Conservation (phyloP, 495 filamentous ascomycete species). For the Cercophora samala region DNA sequence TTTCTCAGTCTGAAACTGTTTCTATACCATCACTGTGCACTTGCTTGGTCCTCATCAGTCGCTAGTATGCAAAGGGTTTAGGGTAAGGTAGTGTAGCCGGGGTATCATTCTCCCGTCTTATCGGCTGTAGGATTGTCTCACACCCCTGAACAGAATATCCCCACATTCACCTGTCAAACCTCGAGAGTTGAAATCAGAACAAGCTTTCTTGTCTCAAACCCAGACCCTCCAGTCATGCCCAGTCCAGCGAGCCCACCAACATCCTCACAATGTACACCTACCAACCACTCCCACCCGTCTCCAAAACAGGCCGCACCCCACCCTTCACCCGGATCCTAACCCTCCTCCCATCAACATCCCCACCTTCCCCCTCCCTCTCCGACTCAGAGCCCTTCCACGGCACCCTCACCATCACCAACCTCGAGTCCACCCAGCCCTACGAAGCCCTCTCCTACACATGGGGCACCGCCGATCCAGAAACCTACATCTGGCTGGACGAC, state of each 20-base stretch:
- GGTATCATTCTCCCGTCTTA: too few relatives aligned
- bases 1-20: too few relatives aligned
- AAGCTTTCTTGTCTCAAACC: not conserved
- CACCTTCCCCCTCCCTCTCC: not conserved
- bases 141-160: too few relatives aligned
- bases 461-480: not conserved
- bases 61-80: too few relatives aligned
- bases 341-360: not conserved
- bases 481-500: not conserved
- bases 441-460: not conserved
- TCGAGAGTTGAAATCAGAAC: too few relatives aligned
- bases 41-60: too few relatives aligned
- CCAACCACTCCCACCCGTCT: not conserved
- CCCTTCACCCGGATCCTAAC: not conserved
- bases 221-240: too few relatives aligned
- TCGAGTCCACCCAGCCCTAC: not conserved
- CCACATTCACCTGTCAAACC: too few relatives aligned
- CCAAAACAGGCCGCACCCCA: not conserved
- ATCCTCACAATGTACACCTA: not conserved
- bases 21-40: too few relatives aligned
- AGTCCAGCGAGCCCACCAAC: not conserved
- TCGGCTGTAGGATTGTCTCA: too few relatives aligned
- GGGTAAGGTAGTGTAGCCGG: too few relatives aligned
- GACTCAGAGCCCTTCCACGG: not conserved
- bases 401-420: not conserved